These are phyloP conservation scores for Dacryopinax spathularia DNA, from an alignment of 768 basidiomycete genomes.

Conservation along the genomic window DNA sequence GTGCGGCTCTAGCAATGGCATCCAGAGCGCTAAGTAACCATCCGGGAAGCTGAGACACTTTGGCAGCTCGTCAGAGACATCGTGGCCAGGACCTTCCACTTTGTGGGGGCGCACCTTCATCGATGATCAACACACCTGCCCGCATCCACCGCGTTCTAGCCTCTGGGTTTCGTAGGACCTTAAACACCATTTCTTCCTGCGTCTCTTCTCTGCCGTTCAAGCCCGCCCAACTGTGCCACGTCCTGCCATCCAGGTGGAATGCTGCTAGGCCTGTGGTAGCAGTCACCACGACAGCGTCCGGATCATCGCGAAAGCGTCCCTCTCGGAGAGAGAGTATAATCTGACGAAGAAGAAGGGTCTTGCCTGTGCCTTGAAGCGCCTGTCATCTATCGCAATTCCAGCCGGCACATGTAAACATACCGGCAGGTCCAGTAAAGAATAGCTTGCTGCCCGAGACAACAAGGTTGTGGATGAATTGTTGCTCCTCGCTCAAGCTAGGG, in stretches of 20 bases:
- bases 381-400: no score
- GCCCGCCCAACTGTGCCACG: constrained; percentile 62
- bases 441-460: no score
- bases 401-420: no score
- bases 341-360: constrained; percentile 63
- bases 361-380: constrained; percentile 51
- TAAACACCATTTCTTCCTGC: constrained; percentile 38
- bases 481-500: no score
- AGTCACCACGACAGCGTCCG: constrained; percentile 47
- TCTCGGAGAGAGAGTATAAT: constrained; percentile 47
- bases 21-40: constrained; percentile 28
- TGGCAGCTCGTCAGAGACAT: constrained; percentile 7
- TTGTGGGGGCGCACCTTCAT: constrained; percentile 47
- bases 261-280: constrained; percentile 55
- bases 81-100: constrained; percentile 30
- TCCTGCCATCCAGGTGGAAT: constrained; percentile 67
- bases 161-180: constrained; percentile 40
- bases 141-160: constrained; percentile 48
- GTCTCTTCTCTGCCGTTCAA: constrained; percentile 56
- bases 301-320: constrained; percentile 23
- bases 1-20: constrained; percentile 24
- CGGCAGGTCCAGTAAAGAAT: no score
- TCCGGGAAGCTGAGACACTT: constrained; percentile 25
- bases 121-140: constrained; percentile 58
- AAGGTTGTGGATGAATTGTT: no score